Conservation (phyloP, 2,329 filamentous ascomycete species). For the Diaporthe destruens region DNA sequence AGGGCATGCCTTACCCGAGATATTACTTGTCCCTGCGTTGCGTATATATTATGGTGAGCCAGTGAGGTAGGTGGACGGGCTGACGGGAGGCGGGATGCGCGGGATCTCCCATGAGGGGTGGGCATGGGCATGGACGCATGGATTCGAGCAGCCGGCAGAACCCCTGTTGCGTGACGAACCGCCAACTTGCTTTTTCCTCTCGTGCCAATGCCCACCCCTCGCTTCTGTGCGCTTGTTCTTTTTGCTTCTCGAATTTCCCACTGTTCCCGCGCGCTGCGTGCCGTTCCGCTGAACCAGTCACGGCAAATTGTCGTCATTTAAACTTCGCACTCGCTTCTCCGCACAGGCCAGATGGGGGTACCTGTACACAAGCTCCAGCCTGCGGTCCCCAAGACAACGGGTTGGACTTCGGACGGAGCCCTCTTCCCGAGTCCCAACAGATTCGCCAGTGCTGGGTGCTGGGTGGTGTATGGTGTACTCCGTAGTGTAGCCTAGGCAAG, state of each 20-base stretch:
- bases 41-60: slow-evolving; percentile 13
- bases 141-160: slow-evolving; percentile 19
- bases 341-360: slow-evolving; percentile 7
- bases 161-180: slow-evolving; percentile 23
- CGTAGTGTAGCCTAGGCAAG: not conserved
- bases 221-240: slow-evolving; percentile 17
- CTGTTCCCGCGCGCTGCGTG: slow-evolving; percentile 33
- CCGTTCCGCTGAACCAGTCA: slow-evolving; percentile 33
- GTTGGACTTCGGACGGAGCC: not conserved
- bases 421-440: slow-evolving; percentile 10
- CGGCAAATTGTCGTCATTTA: slow-evolving; percentile 32
- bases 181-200: slow-evolving; percentile 26
- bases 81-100: slow-evolving; percentile 9
- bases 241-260: slow-evolving; percentile 30
- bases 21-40: slow-evolving; percentile 20
- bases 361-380: slow-evolving; percentile 3
- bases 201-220: not conserved
- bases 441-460: no score
- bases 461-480: no score
- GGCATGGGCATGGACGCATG: slow-evolving; percentile 17
- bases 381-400: not conserved
- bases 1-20: not conserved
- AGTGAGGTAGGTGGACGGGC: slow-evolving; percentile 10
- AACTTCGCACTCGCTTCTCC: slow-evolving; percentile 31
- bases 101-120: slow-evolving; percentile 31